Evolutionary conservation across 352 stramenopile genomes (phyloP), one percentile per base, ranked within the genome.

Genomic region (Phytophthora europaea): DNA sequence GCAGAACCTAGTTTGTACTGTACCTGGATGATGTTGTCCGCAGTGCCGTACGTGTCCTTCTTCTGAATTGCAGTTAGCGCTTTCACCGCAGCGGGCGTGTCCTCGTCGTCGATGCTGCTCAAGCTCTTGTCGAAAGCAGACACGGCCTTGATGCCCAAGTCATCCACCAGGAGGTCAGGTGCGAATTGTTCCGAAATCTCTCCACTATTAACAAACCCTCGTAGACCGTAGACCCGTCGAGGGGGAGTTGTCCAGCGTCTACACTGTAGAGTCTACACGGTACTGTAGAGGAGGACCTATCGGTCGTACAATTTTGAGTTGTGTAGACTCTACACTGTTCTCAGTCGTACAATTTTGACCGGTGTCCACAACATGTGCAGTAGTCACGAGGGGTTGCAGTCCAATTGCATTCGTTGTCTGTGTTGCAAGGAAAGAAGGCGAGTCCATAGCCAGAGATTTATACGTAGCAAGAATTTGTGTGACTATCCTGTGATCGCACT

Each of bases 81-180:
- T 16, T 76, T 72, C 33, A 92, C 59, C 22, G 83, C 84, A 15
- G 74, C 67, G 3, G 84, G 47, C 20, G 72, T 84, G 15, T 88
- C 75, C 48, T 91, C 83, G 38, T 85, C 81, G 40, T 92, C 81
- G 9, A 72, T 66, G 22, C 63, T 70, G 26, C 23, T 70, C 18
- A 92, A 36, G 59, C 69, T 86, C 38, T 75, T 81, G 38, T 84
- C 67, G 22, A 93, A 62, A 26, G 81, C 80, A 6, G 83, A 67
- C 12, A 92, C 79, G 22, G 79, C 73, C 55, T 84, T 83, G 23
- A 75, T 67, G 13, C 84, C 83, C 20, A 93, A 62, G 9, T 91
- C 86, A n/a, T 89, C 73, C 16, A 91, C 72, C 38, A 93, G 36
- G 16, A 92, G 53, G 3, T 70, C 62, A 5, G 73, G 77, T 6